Conservation (phyloP, 2,329 filamentous ascomycete genomes). For the Alternaria arbusti region DNA sequence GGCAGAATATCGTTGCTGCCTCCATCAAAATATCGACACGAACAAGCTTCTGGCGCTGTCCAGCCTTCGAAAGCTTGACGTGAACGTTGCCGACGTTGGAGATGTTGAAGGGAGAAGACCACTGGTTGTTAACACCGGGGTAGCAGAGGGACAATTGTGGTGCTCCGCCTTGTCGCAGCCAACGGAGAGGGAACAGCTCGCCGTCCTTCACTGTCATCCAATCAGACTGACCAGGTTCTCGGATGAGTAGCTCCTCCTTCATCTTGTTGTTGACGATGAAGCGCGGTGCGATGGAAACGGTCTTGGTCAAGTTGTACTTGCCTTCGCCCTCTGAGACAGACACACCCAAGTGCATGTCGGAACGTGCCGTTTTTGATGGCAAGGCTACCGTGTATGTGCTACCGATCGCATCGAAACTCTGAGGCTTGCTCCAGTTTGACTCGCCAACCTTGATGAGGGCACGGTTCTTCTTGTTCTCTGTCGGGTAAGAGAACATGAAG, state of each 20-base stretch:
- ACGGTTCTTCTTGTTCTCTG: slow-evolving; percentile 88
- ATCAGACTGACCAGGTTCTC: slow-evolving; percentile 89
- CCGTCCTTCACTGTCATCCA: slow-evolving; percentile 78
- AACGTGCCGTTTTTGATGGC: slow-evolving; percentile 70
- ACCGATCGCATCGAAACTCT: slow-evolving; percentile 97
- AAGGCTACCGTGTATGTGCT: slow-evolving; percentile 89
- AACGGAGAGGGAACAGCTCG: slow-evolving; percentile 86
- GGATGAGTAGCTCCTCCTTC: slow-evolving; percentile 83
- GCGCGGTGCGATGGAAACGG: slow-evolving; percentile 88
- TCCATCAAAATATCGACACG: slow-evolving; percentile 91
- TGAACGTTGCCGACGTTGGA: slow-evolving; percentile 91
- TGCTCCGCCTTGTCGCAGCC: slow-evolving; percentile 79
- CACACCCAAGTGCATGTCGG: slow-evolving; percentile 90
- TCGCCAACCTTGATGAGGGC: slow-evolving; percentile 86
- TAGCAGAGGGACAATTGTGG: slow-evolving; percentile 95
- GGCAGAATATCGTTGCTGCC: slow-evolving; percentile 89
- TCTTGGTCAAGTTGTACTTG: slow-evolving; percentile 97
- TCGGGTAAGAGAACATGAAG: slow-evolving; percentile 94
- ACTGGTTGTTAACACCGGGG: slow-evolving; percentile 92
- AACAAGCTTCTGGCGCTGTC: slow-evolving; percentile 86
- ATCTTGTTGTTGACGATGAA: slow-evolving; percentile 95
- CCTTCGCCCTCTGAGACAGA: slow-evolving; percentile 89
- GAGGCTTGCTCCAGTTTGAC: slow-evolving; percentile 94
- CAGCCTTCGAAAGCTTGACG: slow-evolving; percentile 89
- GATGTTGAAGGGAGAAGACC: slow-evolving; percentile 98